Evolutionary conservation across 768 basidiomycete species (phyloP).

Genomic region (Boletales sp.): DNA sequence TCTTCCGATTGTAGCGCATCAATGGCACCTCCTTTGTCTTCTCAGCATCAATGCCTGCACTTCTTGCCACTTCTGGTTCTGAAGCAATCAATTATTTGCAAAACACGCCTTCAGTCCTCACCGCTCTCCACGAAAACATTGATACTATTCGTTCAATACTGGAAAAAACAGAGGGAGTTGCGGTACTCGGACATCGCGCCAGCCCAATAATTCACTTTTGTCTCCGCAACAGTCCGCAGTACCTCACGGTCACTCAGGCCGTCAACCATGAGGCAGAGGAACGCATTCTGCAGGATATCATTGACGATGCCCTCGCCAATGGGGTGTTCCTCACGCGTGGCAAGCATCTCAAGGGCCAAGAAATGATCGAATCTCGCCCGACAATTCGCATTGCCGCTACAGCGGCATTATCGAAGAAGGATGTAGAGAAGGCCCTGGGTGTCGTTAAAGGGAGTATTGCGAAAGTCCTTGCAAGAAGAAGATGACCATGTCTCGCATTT

Average conservation of each 20-base stretch:
- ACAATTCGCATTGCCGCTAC: constrained; percentile 83
- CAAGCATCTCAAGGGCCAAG: constrained; percentile 79
- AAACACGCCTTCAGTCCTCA: constrained; percentile 71
- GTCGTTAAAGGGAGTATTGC: constrained; percentile 70
- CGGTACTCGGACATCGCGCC: constrained; percentile 79
- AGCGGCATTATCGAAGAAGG: constrained; percentile 80
- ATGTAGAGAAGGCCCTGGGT: constrained; percentile 82
- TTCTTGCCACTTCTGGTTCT: constrained; percentile 84
- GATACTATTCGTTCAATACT: constrained; percentile 74
- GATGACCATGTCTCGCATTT: constrained; percentile 24
- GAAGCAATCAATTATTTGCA: constrained; percentile 80
- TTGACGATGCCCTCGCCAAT: constrained; percentile 78
- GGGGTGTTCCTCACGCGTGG: constrained; percentile 86
- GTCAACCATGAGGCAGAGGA: constrained; percentile 70
- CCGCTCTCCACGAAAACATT: constrained; percentile 77
- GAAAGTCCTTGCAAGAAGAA: constrained; percentile 67
- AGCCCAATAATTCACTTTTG: constrained; percentile 88
- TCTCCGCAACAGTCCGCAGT: constrained; percentile 38
- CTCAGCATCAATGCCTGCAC: constrained; percentile 90
- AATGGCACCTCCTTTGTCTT: constrained; percentile 95
- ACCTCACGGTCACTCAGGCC: constrained; percentile 16
- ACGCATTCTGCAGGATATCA: constrained; percentile 80
- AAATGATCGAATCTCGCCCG: constrained; percentile 75
- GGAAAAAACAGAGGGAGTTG: constrained; percentile 76
- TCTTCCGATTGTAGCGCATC: constrained; percentile 62